These are phyloP conservation scores for Penicillium ochrochloron DNA, from an alignment of 495 filamentous ascomycete genomes.

Conservation along the genomic window DNA sequence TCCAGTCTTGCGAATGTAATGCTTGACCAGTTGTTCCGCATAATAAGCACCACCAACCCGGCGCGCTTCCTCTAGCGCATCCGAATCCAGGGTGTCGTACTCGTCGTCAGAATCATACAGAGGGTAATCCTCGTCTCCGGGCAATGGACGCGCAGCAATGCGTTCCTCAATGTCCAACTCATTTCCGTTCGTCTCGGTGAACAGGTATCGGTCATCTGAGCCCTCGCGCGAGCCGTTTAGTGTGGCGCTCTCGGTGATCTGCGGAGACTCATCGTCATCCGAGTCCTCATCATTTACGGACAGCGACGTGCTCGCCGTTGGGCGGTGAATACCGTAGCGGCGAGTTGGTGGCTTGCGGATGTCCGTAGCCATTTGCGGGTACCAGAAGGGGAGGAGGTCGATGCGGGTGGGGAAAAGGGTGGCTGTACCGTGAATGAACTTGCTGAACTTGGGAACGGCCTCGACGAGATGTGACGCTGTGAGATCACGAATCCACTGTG, in stretches of 20 bases:
- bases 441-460: constrained; percentile 97
- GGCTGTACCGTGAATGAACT: constrained; percentile 96
- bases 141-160: constrained; percentile 61
- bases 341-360: constrained; percentile 91
- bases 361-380: constrained; percentile 97
- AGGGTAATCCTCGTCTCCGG: constrained; percentile 72
- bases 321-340: constrained; percentile 85
- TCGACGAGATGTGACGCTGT: constrained; percentile 94
- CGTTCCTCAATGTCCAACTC: constrained; percentile 77
- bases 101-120: constrained; percentile 88
- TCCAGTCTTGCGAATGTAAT: constrained; percentile 46
- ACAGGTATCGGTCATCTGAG: constrained; percentile 36
- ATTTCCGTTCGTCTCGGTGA: constrained; percentile 50
- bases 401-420: constrained; percentile 86
- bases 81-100: constrained; percentile 64
- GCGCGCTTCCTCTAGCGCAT: constrained; percentile 73
- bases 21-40: constrained; percentile 57
- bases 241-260: constrained; percentile 9
- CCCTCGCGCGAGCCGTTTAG: constrained; percentile 22
- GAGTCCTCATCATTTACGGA: constrained; percentile 76
- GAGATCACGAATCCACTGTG: constrained; percentile 92
- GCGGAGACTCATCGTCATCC: constrained; percentile 59
- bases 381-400: constrained; percentile 92
- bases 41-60: constrained; percentile 74
- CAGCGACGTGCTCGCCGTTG: constrained; percentile 70